Evolutionary conservation across 2,329 filamentous ascomycete genomes (phyloP).

Genomic region (Xylariaceae sp.): DNA sequence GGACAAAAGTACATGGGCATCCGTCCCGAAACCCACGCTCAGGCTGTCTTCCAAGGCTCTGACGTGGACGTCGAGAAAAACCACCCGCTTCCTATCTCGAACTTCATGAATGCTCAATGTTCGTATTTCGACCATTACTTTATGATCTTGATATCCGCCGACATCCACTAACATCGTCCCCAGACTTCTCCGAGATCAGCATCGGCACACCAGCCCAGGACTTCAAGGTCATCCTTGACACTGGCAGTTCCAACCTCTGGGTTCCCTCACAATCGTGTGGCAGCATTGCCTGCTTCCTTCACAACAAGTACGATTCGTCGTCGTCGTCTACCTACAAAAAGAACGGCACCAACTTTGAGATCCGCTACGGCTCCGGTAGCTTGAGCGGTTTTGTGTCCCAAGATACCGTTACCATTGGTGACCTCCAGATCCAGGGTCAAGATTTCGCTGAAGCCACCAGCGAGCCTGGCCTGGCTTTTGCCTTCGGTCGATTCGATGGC

Average conservation of each 20-base stretch:
- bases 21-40: slow-evolving; percentile 62
- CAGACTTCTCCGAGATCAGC: slow-evolving; percentile 95
- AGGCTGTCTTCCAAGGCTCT: slow-evolving; percentile 75
- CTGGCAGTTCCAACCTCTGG: slow-evolving; percentile 98
- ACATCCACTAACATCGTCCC: slow-evolving; percentile 1
- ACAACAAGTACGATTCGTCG: slow-evolving; percentile 92
- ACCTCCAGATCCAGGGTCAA: slow-evolving; percentile 81
- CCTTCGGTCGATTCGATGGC: slow-evolving; percentile 95
- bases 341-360: slow-evolving; percentile 90
- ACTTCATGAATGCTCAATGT: slow-evolving; percentile 99
- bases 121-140: slow-evolving; percentile 38
- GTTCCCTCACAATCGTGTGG: slow-evolving; percentile 85
- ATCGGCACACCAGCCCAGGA: slow-evolving; percentile 86
- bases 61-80: slow-evolving; percentile 59
- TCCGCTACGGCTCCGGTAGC: slow-evolving; percentile 91
- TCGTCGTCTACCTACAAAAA: slow-evolving; percentile 85
- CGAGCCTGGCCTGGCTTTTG: slow-evolving; percentile 94
- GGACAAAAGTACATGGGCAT: slow-evolving; percentile 95
- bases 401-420: slow-evolving; percentile 81
- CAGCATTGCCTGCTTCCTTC: slow-evolving; percentile 97
- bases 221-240: slow-evolving; percentile 99
- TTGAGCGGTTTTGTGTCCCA: slow-evolving; percentile 90
- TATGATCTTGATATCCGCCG: background rate
- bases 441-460: slow-evolving; percentile 94
- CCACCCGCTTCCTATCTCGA: slow-evolving; percentile 84